A percentile compares a stretch with the other conserved stretches of the same genome.
These are phyloP conservation scores for Scheffersomyces titani DNA, from an alignment of 1,139 yeast species.

Conservation along the genomic window DNA sequence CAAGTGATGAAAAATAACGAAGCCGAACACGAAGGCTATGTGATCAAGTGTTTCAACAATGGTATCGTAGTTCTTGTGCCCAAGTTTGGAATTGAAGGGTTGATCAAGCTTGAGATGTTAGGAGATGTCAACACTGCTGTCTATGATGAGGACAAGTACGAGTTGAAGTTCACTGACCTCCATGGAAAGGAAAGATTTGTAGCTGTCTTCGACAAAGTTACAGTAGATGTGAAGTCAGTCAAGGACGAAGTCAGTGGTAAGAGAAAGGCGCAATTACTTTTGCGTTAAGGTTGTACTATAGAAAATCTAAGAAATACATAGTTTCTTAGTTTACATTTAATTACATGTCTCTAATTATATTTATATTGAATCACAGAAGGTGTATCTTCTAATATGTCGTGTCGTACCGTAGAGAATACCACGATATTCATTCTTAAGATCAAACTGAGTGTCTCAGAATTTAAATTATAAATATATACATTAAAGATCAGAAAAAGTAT, in stretches of 20 bases:
- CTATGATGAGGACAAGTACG: conserved; percentile 78
- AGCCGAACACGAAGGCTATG: conserved; percentile 80
- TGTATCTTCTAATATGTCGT: not conserved
- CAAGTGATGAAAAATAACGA: conserved; percentile 89
- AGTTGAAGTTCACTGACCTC: conserved; percentile 55
- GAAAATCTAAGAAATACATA: not conserved
- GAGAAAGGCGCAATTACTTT: conserved; percentile 80
- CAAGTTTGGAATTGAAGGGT: conserved; percentile 95
- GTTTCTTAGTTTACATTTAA: not conserved
- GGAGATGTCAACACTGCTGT: conserved; percentile 65
- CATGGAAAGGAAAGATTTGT: conserved; percentile 50
- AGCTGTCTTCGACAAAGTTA: conserved; percentile 82
- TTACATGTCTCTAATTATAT: too few relatives aligned
- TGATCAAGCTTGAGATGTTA: conserved; percentile 77
- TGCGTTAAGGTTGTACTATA: conserved; percentile 32
- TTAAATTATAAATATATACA: not conserved
- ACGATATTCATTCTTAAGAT: too few relatives aligned
- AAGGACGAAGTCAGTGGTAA: conserved; percentile 89
- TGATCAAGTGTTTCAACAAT: conserved; percentile 88
- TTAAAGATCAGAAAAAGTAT: not conserved
- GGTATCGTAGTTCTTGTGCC: conserved; percentile 96
- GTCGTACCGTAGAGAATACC: not conserved
- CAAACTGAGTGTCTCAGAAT: not conserved
- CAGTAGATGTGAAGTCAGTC: conserved; percentile 77
- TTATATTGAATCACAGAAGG: too few relatives aligned